Conservation (phyloP, 148 eudicot genomes). For the Dianthus caryophyllus region DNA sequence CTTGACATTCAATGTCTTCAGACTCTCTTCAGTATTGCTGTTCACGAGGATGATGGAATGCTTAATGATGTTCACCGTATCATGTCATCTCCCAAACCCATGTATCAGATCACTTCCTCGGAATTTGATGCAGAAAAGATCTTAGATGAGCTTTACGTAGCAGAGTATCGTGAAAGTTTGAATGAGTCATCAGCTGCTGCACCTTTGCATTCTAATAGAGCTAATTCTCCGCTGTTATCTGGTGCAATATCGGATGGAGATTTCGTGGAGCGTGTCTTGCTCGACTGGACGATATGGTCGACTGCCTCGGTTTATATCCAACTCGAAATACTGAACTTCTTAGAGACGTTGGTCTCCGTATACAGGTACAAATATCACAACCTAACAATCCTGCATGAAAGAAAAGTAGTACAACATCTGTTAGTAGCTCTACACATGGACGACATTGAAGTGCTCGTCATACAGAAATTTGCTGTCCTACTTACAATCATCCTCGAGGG, state of each 20-base stretch:
- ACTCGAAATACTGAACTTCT: constrained; percentile 69
- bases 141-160: constrained; percentile 66
- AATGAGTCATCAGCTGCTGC: constrained; percentile 65
- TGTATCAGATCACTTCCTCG: constrained; percentile 41
- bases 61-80: constrained; percentile 31
- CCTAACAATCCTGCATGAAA: constrained; percentile 74
- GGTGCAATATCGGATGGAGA: constrained; percentile 81
- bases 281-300: constrained; percentile 96
- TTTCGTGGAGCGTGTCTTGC: constrained; percentile 84
- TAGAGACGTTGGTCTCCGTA: constrained; percentile 81
- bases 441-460: constrained; percentile 72
- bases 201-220: constrained; percentile 44
- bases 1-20: constrained; percentile 83
- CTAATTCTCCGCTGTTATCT: constrained; percentile 56
- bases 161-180: constrained; percentile 55
- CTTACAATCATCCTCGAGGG: constrained; percentile 77
- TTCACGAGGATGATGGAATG: constrained; percentile 71
- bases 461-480: constrained; percentile 72
- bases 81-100: constrained; percentile 35
- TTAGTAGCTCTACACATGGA: constrained; percentile 75
- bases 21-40: constrained; percentile 77
- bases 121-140: constrained; percentile 47
- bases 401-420: constrained; percentile 75
- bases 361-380: constrained; percentile 88
- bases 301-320: constrained; percentile 68